These are phyloP conservation scores for Ballota nigra DNA, from an alignment of 257 asterid genomes.

Conservation along the genomic window DNA sequence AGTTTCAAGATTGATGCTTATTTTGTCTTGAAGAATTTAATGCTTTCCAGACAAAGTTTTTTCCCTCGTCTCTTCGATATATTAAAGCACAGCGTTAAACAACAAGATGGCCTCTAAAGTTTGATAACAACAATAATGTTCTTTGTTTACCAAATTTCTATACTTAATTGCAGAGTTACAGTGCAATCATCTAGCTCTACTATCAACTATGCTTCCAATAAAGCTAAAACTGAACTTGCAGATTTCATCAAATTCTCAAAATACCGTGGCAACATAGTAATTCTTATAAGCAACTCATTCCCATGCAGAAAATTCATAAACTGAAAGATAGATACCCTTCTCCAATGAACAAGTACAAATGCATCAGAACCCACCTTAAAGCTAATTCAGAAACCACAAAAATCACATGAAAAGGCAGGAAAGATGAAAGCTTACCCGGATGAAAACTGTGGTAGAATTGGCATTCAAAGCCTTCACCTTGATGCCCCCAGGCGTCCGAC, in stretches of 20 bases:
- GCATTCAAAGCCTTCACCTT: conserved; percentile 52
- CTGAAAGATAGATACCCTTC: background rate
- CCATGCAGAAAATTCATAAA: background rate
- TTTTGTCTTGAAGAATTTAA: background rate
- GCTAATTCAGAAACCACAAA: conserved; percentile 15
- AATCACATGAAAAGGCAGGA: conserved; percentile 8
- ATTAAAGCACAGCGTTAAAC: background rate
- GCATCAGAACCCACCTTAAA: conserved; percentile 16
- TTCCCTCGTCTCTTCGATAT: background rate
- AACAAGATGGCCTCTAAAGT: conserved; percentile 14
- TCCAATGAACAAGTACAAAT: background rate
- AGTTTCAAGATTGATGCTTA: background rate
- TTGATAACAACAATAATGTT: background rate
- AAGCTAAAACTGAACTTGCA: conserved; percentile 11
- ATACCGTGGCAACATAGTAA: background rate
- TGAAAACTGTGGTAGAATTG: conserved; percentile 55
- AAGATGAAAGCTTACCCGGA: conserved; percentile 50
- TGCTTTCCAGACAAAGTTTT: background rate
- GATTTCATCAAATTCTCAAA: conserved; percentile 8
- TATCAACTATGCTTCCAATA: conserved; percentile 8
- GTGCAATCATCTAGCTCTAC: background rate
- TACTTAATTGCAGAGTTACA: background rate
- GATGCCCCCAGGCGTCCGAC: conserved; percentile 32
- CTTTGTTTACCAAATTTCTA: background rate
- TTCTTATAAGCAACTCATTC: background rate